A percentile compares a stretch with the other conserved stretches of the same genome.
Evolutionary conservation across 495 filamentous ascomycete genomes (phyloP).

Genomic region (Rhypophila decipiens): DNA sequence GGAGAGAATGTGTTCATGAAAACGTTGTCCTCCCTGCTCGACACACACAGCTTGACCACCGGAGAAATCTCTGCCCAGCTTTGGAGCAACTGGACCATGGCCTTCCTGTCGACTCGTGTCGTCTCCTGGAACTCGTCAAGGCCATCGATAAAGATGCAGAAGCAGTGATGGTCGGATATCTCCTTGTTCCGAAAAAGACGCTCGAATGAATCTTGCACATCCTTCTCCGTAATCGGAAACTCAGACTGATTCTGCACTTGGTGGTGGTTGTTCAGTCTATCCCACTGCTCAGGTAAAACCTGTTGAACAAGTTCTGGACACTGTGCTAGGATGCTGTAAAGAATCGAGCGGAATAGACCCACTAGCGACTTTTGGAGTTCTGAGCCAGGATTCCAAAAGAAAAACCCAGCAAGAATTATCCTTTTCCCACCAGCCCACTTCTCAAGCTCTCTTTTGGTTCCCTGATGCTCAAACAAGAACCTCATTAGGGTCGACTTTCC

Average conservation of each 20-base stretch:
- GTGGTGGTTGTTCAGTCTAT: too few relatives aligned
- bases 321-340: slow-evolving; percentile 26
- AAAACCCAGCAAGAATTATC: slow-evolving; percentile 34
- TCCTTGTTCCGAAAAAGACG: background rate
- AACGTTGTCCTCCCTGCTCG: slow-evolving; percentile 34
- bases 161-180: slow-evolving; percentile 2
- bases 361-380: slow-evolving; percentile 32
- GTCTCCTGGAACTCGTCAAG: slow-evolving; percentile 34
- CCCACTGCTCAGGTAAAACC: slow-evolving; percentile 3
- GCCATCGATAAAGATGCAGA: slow-evolving; percentile 22
- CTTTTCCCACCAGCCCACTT: slow-evolving; percentile 19
- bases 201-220: background rate
- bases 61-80: slow-evolving; percentile 4
- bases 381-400: slow-evolving; percentile 41
- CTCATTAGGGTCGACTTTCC: slow-evolving; percentile 31
- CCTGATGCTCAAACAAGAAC: background rate
- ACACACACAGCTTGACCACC: slow-evolving; percentile 36
- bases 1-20: slow-evolving; percentile 28
- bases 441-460: slow-evolving; percentile 4
- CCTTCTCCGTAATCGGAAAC: background rate
- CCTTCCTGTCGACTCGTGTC: slow-evolving; percentile 1
- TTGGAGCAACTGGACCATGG: background rate
- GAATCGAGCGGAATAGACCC: slow-evolving; percentile 34
- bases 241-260: too few relatives aligned
- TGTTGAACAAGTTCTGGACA: slow-evolving; percentile 23